Evolutionary conservation across 352 stramenopile genomes (phyloP).

Genomic region (Pythium sp.): DNA sequence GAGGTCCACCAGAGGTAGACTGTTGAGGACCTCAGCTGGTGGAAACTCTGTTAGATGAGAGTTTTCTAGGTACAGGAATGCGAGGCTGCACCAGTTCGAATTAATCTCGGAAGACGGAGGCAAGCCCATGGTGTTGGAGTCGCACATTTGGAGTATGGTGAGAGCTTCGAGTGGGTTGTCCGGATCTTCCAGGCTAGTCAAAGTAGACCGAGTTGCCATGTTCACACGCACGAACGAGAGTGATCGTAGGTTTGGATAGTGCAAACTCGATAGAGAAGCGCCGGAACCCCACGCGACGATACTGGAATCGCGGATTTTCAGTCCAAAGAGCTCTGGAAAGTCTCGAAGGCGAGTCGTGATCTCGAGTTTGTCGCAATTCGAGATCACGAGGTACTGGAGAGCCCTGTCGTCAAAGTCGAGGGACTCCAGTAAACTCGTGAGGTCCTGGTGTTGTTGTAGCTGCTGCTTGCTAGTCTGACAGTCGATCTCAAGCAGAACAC

Average conservation of each 20-base stretch:
- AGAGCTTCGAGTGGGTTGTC: neutral
- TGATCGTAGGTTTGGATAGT: neutral
- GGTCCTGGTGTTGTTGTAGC: neutral
- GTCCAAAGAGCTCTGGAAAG: constrained; percentile 6
- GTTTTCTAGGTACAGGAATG: constrained; percentile 6
- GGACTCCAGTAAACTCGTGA: constrained; percentile 1
- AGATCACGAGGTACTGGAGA: constrained; percentile 8
- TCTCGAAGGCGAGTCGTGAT: constrained; percentile 5
- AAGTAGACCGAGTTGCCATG: neutral
- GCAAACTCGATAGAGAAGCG: neutral
- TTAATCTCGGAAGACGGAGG: neutral
- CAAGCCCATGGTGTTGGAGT: neutral
- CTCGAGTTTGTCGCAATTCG: constrained; percentile 3
- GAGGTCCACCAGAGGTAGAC: constrained; percentile 3
- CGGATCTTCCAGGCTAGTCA: neutral
- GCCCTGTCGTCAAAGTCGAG: neutral
- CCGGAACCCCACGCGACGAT: neutral
- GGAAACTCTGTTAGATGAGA: neutral
- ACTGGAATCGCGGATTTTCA: neutral
- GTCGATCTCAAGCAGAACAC: constrained; percentile 7
- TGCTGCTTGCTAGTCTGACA: neutral
- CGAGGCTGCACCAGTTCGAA: neutral
- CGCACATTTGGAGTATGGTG: neutral
- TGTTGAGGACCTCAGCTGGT: neutral
- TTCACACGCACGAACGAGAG: constrained; percentile 1